Percentiles rank a stretch among this genome's conserved stretches.
Conservation (phyloP, 75 land plant genomes). For the Larix kaempferi region DNA sequence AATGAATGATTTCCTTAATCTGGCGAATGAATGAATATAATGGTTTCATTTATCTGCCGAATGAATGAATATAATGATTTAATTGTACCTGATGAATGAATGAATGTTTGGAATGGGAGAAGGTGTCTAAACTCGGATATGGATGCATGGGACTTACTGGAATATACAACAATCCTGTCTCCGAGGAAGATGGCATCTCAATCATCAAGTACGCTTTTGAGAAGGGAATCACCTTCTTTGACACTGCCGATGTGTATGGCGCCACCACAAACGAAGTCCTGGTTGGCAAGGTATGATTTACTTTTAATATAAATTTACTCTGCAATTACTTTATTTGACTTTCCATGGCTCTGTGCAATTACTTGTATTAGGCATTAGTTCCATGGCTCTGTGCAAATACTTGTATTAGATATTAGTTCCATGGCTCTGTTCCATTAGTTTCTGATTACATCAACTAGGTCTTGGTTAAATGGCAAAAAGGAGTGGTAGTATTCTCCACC, state of each 20-base stretch:
- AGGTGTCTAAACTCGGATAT: conserved; percentile 56
- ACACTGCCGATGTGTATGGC: conserved; percentile 76
- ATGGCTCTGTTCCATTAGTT: too few species aligned
- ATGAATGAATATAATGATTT: too few species aligned
- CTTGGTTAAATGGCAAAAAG: too few species aligned
- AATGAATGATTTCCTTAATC: too few species aligned
- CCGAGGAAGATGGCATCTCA: conserved; percentile 43
- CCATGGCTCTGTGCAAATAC: background rate
- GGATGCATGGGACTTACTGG: conserved; percentile 68
- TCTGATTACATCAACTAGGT: too few species aligned
- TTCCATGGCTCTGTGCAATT: too few species aligned
- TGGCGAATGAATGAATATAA: too few species aligned
- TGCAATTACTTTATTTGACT: background rate
- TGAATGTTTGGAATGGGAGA: background rate
- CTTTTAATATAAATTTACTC: background rate
- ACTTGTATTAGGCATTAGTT: background rate
- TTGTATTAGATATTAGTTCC: background rate
- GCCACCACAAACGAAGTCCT: conserved; percentile 44
- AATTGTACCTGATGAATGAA: too few species aligned
- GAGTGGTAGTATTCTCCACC: too few species aligned
- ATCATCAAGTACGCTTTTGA: conserved; percentile 57
- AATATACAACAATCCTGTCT: conserved; percentile 33
- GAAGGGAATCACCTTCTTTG: conserved; percentile 74
- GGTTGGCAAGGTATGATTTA: conserved; percentile 51
- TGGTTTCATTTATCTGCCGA: too few species aligned